Conservation (phyloP, 140 eudicot genomes). For the Stevia rebaudiana region DNA sequence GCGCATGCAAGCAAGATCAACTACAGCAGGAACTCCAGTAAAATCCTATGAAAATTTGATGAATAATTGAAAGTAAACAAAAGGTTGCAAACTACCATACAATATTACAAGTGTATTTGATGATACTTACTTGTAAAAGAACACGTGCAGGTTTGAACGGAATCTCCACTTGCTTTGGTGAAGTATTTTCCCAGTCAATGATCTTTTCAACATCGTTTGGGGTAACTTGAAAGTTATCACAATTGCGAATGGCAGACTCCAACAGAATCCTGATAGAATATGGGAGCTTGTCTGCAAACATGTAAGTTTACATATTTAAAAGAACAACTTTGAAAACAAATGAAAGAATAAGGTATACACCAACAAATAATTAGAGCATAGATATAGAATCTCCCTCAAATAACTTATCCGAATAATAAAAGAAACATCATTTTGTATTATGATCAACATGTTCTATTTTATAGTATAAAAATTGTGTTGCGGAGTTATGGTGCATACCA, state of each 20-base stretch:
- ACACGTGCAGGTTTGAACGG: conserved; percentile 99
- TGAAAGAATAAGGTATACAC: background rate
- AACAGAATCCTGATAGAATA: conserved; percentile 83
- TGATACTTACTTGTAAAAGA: conserved; percentile 63
- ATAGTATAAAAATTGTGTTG: background rate
- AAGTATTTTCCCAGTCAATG: conserved; percentile 90
- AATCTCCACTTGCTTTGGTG: conserved; percentile 97
- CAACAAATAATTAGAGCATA: background rate
- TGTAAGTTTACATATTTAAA: conserved; percentile 1
- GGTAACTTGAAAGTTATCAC: conserved; percentile 93
- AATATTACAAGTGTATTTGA: background rate
- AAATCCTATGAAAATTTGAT: conserved; percentile 49
- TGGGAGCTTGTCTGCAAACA: conserved; percentile 77
- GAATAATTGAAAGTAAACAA: background rate
- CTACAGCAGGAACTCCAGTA: conserved; percentile 99
- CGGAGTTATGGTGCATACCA: conserved; percentile 43
- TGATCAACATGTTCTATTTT: background rate
- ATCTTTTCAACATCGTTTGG: conserved; percentile 92
- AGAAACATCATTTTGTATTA: background rate
- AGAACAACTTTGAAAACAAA: background rate
- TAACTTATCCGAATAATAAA: background rate
- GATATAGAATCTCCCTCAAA: conserved; percentile 2
- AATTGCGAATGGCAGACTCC: conserved; percentile 96
- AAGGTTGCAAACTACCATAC: background rate
- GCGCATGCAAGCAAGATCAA: conserved; percentile 98